Conservation (phyloP, 345 rosid genomes). For the Eucalyptus camaldulensis region DNA sequence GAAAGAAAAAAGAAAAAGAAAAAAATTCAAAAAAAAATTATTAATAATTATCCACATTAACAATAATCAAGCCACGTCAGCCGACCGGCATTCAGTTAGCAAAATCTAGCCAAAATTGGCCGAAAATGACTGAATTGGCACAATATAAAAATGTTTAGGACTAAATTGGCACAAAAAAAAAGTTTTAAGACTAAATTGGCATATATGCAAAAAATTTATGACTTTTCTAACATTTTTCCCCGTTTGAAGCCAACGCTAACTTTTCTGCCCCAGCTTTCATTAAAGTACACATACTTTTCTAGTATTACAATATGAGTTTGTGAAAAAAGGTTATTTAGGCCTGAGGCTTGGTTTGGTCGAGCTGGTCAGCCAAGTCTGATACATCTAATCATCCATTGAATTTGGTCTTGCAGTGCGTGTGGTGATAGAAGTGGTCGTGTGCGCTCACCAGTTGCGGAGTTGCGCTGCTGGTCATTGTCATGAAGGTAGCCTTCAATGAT, state of each 20-base stretch:
- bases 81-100: accelerated
- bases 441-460: not conserved
- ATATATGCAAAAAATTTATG: accelerated
- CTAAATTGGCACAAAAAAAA: too few species aligned
- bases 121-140: accelerated
- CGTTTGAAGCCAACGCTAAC: not conserved
- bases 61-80: too few species aligned
- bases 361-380: not conserved
- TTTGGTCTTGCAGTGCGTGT: not conserved
- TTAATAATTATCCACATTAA: too few species aligned
- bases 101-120: accelerated
- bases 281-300: not conserved
- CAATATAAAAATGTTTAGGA: too few species aligned
- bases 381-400: not conserved
- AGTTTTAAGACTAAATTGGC: too few species aligned
- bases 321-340: not conserved
- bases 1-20: too few species aligned
- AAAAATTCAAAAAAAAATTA: too few species aligned
- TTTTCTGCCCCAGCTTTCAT: not conserved
- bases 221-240: too few species aligned
- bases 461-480: not conserved
- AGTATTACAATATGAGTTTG: not conserved
- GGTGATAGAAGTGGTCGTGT: not conserved
- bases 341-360: not conserved
- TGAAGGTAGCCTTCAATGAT: not conserved